A percentile compares a stretch with the other conserved stretches of the same genome.
Evolutionary conservation across 2,329 filamentous ascomycete genomes (phyloP).

Genomic region (Neurospora crassa): DNA sequence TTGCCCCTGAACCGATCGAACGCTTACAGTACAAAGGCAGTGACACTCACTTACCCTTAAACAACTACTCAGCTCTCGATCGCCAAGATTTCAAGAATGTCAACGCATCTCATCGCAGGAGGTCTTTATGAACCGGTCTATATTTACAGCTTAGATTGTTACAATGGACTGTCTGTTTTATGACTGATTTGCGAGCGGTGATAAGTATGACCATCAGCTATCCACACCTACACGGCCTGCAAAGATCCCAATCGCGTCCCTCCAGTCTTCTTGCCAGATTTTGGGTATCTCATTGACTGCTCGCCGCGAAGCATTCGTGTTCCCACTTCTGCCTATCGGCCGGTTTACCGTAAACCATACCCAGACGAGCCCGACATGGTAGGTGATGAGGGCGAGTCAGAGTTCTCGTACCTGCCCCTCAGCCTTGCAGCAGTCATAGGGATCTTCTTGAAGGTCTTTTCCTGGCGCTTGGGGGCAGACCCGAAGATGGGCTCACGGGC

Average conservation of each 20-base stretch:
- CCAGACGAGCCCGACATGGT: neutral
- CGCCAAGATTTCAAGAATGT: neutral
- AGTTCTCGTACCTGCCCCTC: neutral
- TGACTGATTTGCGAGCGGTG: neutral
- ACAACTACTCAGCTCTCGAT: neutral
- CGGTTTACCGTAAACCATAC: neutral
- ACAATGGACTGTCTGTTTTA: neutral
- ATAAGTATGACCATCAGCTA: neutral
- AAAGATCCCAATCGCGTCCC: neutral
- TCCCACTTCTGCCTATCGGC: neutral
- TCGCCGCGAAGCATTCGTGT: neutral
- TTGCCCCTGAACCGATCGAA: neutral
- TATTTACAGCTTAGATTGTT: neutral
- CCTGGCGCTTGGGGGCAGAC: constrained; percentile 7
- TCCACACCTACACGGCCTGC: neutral
- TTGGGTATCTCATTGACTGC: neutral
- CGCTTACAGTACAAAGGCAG: neutral
- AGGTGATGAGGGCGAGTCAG: neutral
- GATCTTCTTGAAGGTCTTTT: neutral
- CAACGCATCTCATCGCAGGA: neutral
- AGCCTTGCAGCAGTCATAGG: neutral
- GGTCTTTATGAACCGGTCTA: neutral
- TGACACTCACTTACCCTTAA: neutral
- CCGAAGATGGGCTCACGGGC: constrained; percentile 21
- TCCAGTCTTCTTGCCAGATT: neutral